Evolutionary conservation across 768 basidiomycete genomes (phyloP), one percentile per base, ranked within the genome.

Genomic region (Tylopilus vinaceipallidus): DNA sequence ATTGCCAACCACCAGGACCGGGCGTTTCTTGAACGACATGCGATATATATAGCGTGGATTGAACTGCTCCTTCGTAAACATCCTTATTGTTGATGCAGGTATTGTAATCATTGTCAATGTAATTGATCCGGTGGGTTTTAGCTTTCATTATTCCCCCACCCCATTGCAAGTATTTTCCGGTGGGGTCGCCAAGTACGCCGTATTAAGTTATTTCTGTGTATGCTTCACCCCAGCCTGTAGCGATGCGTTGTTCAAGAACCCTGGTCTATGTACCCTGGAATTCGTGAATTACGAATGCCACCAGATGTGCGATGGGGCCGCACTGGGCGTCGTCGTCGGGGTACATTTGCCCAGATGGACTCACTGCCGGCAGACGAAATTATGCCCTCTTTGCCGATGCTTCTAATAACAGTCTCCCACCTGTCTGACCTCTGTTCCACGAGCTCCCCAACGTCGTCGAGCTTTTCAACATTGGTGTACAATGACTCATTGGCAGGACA

Each of bases 391-490:
- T 90, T 57, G 84, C 84, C 6, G 82, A 86, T 47, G 74, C 85
- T 5, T 86, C 86, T 6, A 71, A 68, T 4, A 60, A 63, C 30
- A 88, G 87, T 3, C 81, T 86, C 4, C 88, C 89, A 5, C 84
- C 84, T 11, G 70, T 91, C 34, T 80, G 82, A 32, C 83, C 90
- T 5, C 73, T 91, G 27, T 89, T 88, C 75, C 90, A 78, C 59
- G 84, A 90, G 62, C 91, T 88, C 72, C 84, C 85, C 1, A 69
- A 84, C 35, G 82, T 88, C 53, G 77, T 82, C 0, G 82, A 84
- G 52, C 64, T 84, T 2, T 83, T 84, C 50, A 69, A 66, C 23
- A 67, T 86, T 10, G 83, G 86, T 57, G 65, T 71, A 20, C 90
- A 92, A 63, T 92, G 86, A 72, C 59, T 91, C 56, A 66, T 91